Base-by-base conservation (phyloP, 2,329 filamentous ascomycete species). In the Podosphaera fusca region DNA sequence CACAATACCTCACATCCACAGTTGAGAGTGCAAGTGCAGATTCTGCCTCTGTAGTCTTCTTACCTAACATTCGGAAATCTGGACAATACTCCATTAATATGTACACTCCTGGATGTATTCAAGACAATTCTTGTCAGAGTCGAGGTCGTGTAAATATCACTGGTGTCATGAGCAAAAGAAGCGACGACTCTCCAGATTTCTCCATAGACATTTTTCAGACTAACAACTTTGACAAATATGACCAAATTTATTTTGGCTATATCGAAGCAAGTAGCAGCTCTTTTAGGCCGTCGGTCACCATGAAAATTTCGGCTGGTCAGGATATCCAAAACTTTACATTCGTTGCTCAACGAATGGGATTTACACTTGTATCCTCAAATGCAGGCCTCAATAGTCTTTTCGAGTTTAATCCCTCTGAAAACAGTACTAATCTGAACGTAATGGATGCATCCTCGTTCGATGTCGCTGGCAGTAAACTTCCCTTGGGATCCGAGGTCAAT, bases 181-280 rank as follows among this genome's bases (percentile, higher is more conserved):
- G 70, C 57, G 21, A 29, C 8, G 42, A 66, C 69, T 63, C 60
- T 61, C 67, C 69, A 40, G 73, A 77, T 4, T 74, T 81, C 58
- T 75, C 78, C 34, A 79, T 75, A 0, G 75, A 78, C 0, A 72
- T 95, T 6, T 94, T 78, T 67, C 92, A 98, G 69, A 95, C 89
- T 21, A 98, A 98, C 70, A 78, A 94, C 67, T 94, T 83, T 68
- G 90, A 96, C 73, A 98, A 98, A 70, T 96, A 94, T 66, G 92
- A 98, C 67, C 82, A 86, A 63, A 81, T 98, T 58, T 95, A 88
- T 70, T 84, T 83, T 62, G 92, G 89, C 52, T 81, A 81, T 62
- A 80, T 98, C 56, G 87, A 96, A 66, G 81, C 82, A 56, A 81
- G 78, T 56, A 82, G 79, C 8, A 73, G 72, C 60, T 77, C 76